Conservation (phyloP, 805 yeast species). For the Candida morakotiae region DNA sequence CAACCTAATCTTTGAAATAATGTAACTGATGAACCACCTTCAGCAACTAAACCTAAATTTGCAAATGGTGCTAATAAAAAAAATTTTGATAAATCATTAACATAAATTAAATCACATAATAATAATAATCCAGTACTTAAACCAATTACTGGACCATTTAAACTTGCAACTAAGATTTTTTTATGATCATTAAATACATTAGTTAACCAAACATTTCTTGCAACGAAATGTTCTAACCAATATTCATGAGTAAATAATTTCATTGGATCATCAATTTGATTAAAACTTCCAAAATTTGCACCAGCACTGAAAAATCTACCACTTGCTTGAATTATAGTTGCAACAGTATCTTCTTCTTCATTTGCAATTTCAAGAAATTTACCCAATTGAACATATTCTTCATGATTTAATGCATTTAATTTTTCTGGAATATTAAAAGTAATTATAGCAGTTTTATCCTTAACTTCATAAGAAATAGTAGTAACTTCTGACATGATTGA, state of each 20-base stretch:
- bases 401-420: slow-evolving; percentile 64
- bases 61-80: slow-evolving; percentile 73
- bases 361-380: slow-evolving; percentile 60
- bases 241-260: slow-evolving; percentile 32
- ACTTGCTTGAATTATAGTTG: slow-evolving; percentile 64
- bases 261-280: slow-evolving; percentile 24
- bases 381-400: slow-evolving; percentile 60
- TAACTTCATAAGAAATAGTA: slow-evolving; percentile 38
- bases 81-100: slow-evolving; percentile 52
- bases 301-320: slow-evolving; percentile 84
- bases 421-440: slow-evolving; percentile 58
- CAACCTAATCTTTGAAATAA: slow-evolving; percentile 68
- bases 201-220: slow-evolving; percentile 68
- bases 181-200: slow-evolving; percentile 64
- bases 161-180: slow-evolving; percentile 66
- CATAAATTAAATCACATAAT: slow-evolving; percentile 74
- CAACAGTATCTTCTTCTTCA: slow-evolving; percentile 51
- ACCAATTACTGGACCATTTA: slow-evolving; percentile 88
- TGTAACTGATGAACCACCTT: slow-evolving; percentile 72
- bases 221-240: slow-evolving; percentile 58
- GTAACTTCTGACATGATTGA: slow-evolving; percentile 13
- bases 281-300: slow-evolving; percentile 57
- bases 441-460: slow-evolving; percentile 54
- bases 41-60: slow-evolving; percentile 77
- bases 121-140: slow-evolving; percentile 69